These are phyloP conservation scores for Gastrodia elata DNA, from an alignment of 106 monocot genomes.

Conservation along the genomic window DNA sequence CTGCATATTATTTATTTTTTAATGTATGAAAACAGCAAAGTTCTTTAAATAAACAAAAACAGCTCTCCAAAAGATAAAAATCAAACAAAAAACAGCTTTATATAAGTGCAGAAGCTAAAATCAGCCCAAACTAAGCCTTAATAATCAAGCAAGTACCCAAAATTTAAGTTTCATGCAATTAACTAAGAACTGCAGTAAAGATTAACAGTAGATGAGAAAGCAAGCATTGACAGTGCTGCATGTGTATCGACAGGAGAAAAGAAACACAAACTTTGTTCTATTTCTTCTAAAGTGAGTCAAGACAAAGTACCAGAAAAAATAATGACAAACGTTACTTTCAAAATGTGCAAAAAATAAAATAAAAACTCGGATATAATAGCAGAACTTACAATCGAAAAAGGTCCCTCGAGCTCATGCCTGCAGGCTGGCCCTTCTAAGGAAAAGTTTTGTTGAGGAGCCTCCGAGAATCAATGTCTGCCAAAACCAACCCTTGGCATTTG, in stretches of 20 bases:
- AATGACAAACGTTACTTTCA: too few species aligned
- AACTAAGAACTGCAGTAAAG: background rate
- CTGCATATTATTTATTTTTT: too few species aligned
- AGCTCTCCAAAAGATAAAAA: too few species aligned
- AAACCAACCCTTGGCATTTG: constrained; percentile 74
- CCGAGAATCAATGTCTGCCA: constrained; percentile 81
- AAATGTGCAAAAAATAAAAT: background rate
- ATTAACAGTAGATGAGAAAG: background rate
- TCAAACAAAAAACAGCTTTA: too few species aligned
- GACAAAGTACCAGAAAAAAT: background rate
- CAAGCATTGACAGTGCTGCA: background rate
- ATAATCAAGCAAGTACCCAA: too few species aligned
- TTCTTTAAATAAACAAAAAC: too few species aligned
- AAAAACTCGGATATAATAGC: background rate
- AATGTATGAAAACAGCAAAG: too few species aligned
- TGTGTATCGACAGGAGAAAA: background rate
- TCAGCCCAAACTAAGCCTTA: too few species aligned
- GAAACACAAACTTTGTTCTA: background rate
- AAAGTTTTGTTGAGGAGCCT: constrained; percentile 50
- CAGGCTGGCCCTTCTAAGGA: constrained; percentile 56
- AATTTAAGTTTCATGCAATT: too few species aligned
- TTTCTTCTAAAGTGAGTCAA: too few species aligned
- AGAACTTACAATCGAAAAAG: background rate
- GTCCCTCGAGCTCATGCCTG: background rate
- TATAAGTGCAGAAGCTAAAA: too few species aligned